Conservation (phyloP, 129 eudicot species). For the Flaveria brownii region DNA sequence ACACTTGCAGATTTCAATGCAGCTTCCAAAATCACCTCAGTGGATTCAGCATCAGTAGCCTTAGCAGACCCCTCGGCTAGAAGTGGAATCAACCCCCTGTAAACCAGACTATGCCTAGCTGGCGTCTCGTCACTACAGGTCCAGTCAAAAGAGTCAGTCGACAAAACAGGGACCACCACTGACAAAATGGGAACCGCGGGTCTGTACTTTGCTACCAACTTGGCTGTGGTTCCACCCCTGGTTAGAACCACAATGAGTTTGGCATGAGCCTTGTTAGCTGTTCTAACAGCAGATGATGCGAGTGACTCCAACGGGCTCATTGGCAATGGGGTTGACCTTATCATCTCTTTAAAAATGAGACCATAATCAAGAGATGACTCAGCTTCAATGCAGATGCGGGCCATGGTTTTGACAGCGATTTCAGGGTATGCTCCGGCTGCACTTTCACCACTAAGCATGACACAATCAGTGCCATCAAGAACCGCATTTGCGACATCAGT, state of each 20-base stretch:
- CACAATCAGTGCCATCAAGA: slow-evolving; percentile 82
- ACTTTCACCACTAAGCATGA: slow-evolving; percentile 83
- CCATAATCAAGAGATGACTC: slow-evolving; percentile 77
- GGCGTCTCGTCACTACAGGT: slow-evolving; percentile 77
- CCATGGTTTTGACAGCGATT: slow-evolving; percentile 76
- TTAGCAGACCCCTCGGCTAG: slow-evolving; percentile 83
- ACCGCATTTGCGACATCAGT: slow-evolving; percentile 88
- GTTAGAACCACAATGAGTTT: slow-evolving; percentile 76
- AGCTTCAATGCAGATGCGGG: slow-evolving; percentile 81
- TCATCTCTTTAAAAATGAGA: slow-evolving; percentile 71
- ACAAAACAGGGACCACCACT: slow-evolving; percentile 73
- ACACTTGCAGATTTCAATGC: slow-evolving; percentile 56
- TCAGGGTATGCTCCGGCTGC: slow-evolving; percentile 90
- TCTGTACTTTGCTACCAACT: slow-evolving; percentile 77
- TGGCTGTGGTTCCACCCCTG: slow-evolving; percentile 77
- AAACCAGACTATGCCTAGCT: slow-evolving; percentile 76
- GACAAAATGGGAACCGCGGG: slow-evolving; percentile 83
- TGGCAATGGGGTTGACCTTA: slow-evolving; percentile 64
- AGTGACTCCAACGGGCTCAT: slow-evolving; percentile 86
- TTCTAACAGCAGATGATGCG: slow-evolving; percentile 80
- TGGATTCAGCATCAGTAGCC: slow-evolving; percentile 78
- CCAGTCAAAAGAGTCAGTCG: slow-evolving; percentile 82
- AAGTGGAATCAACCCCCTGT: slow-evolving; percentile 70
- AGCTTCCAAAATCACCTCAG: slow-evolving; percentile 76
- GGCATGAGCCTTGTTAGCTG: slow-evolving; percentile 74